Base-by-base conservation (phyloP, 2,329 filamentous ascomycete genomes). In the Westerdykella ornata region DNA sequence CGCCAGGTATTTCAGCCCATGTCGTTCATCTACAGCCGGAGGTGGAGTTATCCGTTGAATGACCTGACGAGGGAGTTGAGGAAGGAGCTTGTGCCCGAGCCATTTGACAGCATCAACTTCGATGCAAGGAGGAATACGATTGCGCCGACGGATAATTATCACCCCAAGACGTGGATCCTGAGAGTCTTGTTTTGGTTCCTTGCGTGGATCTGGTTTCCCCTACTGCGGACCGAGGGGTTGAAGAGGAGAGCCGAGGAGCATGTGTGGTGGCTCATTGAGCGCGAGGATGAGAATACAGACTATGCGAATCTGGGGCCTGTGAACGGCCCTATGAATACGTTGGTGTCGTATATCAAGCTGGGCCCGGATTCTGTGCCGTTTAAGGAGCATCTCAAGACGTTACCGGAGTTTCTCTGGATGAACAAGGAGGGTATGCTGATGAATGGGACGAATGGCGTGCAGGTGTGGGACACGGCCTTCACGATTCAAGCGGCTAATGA, bases 401-500 rank as follows among this genome's bases (percentile, higher is more conserved):
- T 95, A 11, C 76, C 86, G 33, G 92, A 98, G 56, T 94, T 83
- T 47, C 67, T 98, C 20, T 98, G 92, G 89, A 74, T 98, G 37
- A 95, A 94, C 49, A 66, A 81, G 26, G 89, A 96, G 61, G 92
- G 92, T 5, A 88, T 98, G 86, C 75, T 97, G 36, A 84, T 84
- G 67, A 96, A 96, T 55, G 92, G 92, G 29, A 98, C 92, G 7
- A 97, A 98, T 53, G 92, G 92, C n/a, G 89, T 97, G 1, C 92
- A 98, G 66, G 85, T 82, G 49, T 98, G 92, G 92, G 92, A 98
- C 61, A 98, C 92, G 0, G 78, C 88, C 0, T 97, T 97, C 60
- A 71, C 84, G 14, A 87, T 96, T 26, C 88, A 95, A 64, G 83
- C 86, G 1, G 78, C 86, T 5, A 77, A 87, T 39, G 85, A 87